phyloP scores from a whole-genome alignment of 495 filamentous ascomycete species.

The Xylaria curta region DNA sequence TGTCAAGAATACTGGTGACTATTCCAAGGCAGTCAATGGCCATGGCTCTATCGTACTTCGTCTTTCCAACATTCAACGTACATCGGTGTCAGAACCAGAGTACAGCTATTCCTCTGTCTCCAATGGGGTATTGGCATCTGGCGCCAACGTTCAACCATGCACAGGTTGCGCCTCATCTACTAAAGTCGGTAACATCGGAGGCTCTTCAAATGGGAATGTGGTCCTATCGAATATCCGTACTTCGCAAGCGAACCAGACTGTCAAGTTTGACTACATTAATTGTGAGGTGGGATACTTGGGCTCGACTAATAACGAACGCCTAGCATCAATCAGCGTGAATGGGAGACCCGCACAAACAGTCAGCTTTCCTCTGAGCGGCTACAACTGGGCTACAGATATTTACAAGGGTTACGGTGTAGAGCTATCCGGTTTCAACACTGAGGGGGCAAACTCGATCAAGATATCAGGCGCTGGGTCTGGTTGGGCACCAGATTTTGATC shows the following conservation, averaged over 20 bases:
- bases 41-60: conserved; percentile 18
- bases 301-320: conserved; percentile 1
- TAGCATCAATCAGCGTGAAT: conserved; percentile 16
- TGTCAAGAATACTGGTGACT: neutral
- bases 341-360: conserved; percentile 11
- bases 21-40: conserved; percentile 11
- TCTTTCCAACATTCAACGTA: conserved; percentile 10
- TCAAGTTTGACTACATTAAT: conserved; percentile 19
- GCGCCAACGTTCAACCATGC: conserved; percentile 13
- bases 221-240: conserved; percentile 8
- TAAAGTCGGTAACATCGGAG: conserved; percentile 21
- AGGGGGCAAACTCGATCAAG: neutral
- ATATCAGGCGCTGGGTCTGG: conserved; percentile 1
- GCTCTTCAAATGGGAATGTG: conserved; percentile 7
- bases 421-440: conserved; percentile 10
- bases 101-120: conserved; percentile 14
- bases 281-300: conserved; percentile 12
- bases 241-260: conserved; percentile 14
- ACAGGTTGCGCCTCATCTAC: conserved; percentile 1
- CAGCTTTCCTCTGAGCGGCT: conserved; percentile 18
- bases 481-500: conserved; percentile 19
- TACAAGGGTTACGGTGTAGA: conserved; percentile 3
- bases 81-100: neutral
- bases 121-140: conserved; percentile 1
- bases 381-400: conserved; percentile 7